phyloP scores from a whole-genome alignment of 2,329 filamentous ascomycete genomes.

The Penicillium nordicum region DNA sequence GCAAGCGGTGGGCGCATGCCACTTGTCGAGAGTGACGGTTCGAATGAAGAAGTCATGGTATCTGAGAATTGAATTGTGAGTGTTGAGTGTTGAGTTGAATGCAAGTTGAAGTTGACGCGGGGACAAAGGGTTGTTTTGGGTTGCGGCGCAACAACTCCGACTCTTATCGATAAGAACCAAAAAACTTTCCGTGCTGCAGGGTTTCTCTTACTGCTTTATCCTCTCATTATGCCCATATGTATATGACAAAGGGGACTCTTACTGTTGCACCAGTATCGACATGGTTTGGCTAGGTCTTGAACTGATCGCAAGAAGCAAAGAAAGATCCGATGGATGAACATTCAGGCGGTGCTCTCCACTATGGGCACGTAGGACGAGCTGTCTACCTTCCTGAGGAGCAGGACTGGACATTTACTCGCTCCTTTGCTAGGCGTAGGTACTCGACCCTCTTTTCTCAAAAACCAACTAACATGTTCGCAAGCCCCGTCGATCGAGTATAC shows the following conservation, averaged over 20 bases:
- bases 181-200: constrained; percentile 11
- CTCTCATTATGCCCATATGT: constrained; percentile 2
- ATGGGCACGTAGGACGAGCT: constrained; percentile 55
- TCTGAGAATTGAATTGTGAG: neutral
- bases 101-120: neutral
- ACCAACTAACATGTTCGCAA: constrained; percentile 10
- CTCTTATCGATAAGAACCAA: constrained; percentile 26
- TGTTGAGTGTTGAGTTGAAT: neutral
- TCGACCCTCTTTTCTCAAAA: neutral
- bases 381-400: constrained; percentile 49
- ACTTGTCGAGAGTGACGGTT: constrained; percentile 55
- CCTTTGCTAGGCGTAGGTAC: constrained; percentile 28
- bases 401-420: constrained; percentile 50
- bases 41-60: constrained; percentile 49
- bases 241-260: neutral
- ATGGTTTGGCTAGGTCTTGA: constrained; percentile 29
- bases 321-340: constrained; percentile 58
- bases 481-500: constrained; percentile 29
- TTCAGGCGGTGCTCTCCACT: constrained; percentile 50
- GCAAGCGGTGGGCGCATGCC: constrained; percentile 52
- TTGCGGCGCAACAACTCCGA: constrained; percentile 31
- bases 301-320: constrained; percentile 29
- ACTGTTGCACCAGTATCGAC: constrained; percentile 18
- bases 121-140: constrained; percentile 16
- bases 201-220: neutral